Conservation (phyloP, 805 yeast species). For the Metschnikowia chrysomelidarum region DNA sequence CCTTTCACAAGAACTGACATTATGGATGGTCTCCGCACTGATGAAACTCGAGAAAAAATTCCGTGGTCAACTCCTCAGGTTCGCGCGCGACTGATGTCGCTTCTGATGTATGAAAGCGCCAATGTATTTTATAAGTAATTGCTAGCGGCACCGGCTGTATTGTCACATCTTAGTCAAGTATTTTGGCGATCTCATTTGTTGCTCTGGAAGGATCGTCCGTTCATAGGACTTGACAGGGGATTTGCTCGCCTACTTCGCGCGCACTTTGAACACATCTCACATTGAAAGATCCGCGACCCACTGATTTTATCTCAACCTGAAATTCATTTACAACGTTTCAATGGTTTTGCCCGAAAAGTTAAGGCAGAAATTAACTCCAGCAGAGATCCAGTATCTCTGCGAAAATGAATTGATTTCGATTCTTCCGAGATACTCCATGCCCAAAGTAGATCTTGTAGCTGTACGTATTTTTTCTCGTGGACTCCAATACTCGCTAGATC, state of each 20-base stretch:
- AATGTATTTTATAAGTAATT: too few relatives aligned
- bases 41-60: slow-evolving; percentile 11
- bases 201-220: too few relatives aligned
- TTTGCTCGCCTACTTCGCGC: too few relatives aligned
- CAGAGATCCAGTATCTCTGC: slow-evolving; percentile 80
- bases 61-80: slow-evolving; percentile 1
- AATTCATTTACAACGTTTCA: neutral
- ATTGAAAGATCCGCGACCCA: too few relatives aligned
- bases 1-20: slow-evolving; percentile 1
- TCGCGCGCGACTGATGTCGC: neutral
- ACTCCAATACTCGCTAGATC: neutral
- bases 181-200: too few relatives aligned
- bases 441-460: slow-evolving; percentile 62
- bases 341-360: slow-evolving; percentile 19
- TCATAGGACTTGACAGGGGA: too few relatives aligned
- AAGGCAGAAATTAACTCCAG: slow-evolving; percentile 55
- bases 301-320: too few relatives aligned
- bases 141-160: too few relatives aligned
- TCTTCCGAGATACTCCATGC: slow-evolving; percentile 75
- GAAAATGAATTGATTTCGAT: slow-evolving; percentile 75
- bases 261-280: too few relatives aligned
- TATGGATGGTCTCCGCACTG: neutral
- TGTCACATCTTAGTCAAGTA: too few relatives aligned
- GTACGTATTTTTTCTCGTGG: slow-evolving; percentile 31
- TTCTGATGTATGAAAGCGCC: too few relatives aligned